phyloP scores from a whole-genome alignment of 2,329 filamentous ascomycete genomes.

The Venturiaceae sp. region DNA sequence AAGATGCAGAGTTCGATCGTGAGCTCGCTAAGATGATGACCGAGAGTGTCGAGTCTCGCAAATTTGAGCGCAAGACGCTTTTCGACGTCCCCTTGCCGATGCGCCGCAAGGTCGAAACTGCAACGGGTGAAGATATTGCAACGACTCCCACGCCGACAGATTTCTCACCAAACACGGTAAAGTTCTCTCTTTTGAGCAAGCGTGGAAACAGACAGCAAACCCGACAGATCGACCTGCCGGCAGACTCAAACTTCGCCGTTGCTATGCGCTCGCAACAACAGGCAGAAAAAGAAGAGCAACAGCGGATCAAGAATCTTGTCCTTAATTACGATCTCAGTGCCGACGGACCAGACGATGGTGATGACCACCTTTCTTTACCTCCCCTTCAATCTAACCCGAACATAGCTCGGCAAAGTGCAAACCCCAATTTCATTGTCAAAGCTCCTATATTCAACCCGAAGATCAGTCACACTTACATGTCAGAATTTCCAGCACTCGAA shows the following conservation, averaged over 20 bases:
- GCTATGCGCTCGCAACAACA: conserved; percentile 95
- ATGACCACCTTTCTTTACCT: conserved; percentile 45
- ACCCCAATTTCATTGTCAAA: conserved; percentile 23
- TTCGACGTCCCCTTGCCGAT: conserved; percentile 98
- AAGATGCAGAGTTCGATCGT: conserved; percentile 93
- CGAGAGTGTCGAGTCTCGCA: conserved; percentile 89
- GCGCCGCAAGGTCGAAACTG: conserved; percentile 44
- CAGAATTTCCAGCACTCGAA: conserved; percentile 6
- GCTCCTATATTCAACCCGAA: conserved; percentile 35
- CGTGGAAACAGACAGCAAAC: conserved; percentile 95
- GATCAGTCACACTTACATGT: conserved; percentile 12
- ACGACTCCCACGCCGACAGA: conserved; percentile 10
- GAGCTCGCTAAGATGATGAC: conserved; percentile 98
- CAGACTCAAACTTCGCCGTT: conserved; percentile 88
- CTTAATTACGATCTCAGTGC: conserved; percentile 92
- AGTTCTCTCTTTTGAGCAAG: conserved; percentile 92
- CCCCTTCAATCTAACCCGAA: conserved; percentile 33
- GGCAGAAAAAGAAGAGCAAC: conserved; percentile 90
- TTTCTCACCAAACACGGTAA: conserved; percentile 48
- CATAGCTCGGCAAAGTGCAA: conserved; percentile 33
- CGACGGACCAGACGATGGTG: conserved; percentile 63
- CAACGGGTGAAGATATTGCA: conserved; percentile 27
- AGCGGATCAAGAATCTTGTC: conserved; percentile 95
- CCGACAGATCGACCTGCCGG: conserved; percentile 77
- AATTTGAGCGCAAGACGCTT: conserved; percentile 86